A percentile compares a stretch with the other conserved stretches of the same genome.
Conservation (phyloP, 2,329 filamentous ascomycete species). For the Orbilia blumenaviensis region DNA sequence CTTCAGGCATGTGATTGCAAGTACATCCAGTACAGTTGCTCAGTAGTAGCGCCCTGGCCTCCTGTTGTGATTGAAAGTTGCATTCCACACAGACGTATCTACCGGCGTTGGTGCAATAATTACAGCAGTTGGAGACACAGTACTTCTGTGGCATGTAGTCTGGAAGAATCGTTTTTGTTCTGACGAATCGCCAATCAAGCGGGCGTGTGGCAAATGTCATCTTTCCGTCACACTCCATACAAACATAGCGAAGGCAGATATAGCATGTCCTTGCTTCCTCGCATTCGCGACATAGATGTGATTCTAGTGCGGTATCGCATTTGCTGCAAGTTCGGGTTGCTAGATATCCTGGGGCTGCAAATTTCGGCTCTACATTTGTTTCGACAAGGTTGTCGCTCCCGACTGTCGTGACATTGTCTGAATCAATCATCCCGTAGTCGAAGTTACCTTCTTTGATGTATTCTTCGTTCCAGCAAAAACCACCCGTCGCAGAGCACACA, state of each 20-base stretch:
- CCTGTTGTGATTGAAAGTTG: conserved; percentile 33
- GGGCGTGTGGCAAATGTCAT: conserved; percentile 50
- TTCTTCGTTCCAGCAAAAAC: conserved; percentile 41
- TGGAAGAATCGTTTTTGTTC: conserved; percentile 30
- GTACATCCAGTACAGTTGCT: conserved; percentile 46
- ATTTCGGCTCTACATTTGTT: conserved; percentile 19
- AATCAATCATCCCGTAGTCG: conserved; percentile 46
- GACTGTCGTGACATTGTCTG: not conserved
- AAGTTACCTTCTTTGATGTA: conserved; percentile 53
- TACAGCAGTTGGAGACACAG: conserved; percentile 49
- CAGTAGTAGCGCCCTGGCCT: conserved; percentile 28
- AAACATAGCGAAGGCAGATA: conserved; percentile 47
- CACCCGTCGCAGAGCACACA: conserved; percentile 21
- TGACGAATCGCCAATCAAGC: conserved; percentile 41
- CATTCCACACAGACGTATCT: conserved; percentile 51
- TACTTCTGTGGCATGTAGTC: conserved; percentile 45
- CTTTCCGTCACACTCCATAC: conserved; percentile 32
- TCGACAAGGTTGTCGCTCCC: not conserved
- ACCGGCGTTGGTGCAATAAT: conserved; percentile 47
- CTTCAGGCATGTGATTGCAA: conserved; percentile 47
- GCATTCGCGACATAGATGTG: conserved; percentile 48
- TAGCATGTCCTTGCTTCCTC: conserved; percentile 52
- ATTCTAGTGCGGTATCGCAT: conserved; percentile 22
- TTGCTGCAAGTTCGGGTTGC: conserved; percentile 23
- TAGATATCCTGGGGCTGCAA: conserved; percentile 38